phyloP scores from a whole-genome alignment of 495 filamentous ascomycete species.

The Poronia punctata region DNA sequence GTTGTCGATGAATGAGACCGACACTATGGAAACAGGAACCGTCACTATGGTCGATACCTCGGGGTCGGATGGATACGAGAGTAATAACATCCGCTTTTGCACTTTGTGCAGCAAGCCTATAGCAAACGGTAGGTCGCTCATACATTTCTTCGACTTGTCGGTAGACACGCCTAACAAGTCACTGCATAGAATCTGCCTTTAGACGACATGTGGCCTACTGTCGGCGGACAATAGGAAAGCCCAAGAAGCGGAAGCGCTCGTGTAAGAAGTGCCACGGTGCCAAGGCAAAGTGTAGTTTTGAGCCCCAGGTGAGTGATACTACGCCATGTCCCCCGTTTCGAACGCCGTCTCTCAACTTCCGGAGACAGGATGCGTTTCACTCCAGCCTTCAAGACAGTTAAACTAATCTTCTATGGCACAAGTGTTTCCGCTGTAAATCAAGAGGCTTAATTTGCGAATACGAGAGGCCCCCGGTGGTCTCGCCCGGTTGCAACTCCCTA shows the following conservation, averaged over 20 bases:
- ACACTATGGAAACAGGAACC: neutral
- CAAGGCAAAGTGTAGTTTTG: slow-evolving; percentile 24
- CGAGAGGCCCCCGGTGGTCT: slow-evolving; percentile 5
- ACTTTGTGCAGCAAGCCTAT: slow-evolving; percentile 21
- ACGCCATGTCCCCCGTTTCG: neutral
- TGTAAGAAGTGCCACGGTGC: slow-evolving; percentile 23
- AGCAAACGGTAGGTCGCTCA: slow-evolving; percentile 12
- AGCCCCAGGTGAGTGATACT: slow-evolving; percentile 9
- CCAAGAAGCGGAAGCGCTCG: slow-evolving; percentile 19
- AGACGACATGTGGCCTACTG: slow-evolving; percentile 20
- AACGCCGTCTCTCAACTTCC: neutral
- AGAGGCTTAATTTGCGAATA: slow-evolving; percentile 17
- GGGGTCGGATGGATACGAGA: neutral
- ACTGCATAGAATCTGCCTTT: slow-evolving; percentile 18
- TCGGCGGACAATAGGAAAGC: slow-evolving; percentile 13
- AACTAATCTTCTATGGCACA: neutral
- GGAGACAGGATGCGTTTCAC: neutral
- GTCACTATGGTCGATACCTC: slow-evolving; percentile 1
- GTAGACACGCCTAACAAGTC: neutral
- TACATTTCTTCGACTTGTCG: neutral
- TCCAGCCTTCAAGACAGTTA: neutral
- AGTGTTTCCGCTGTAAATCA: slow-evolving; percentile 12
- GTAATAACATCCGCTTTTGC: slow-evolving; percentile 11
- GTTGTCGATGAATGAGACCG: too few relatives aligned
- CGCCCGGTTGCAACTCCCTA: neutral